A percentile compares a stretch with the other conserved stretches of the same genome.
phyloP scores from a whole-genome alignment of 306 rosid genomes.

The Sophora flavescens region DNA sequence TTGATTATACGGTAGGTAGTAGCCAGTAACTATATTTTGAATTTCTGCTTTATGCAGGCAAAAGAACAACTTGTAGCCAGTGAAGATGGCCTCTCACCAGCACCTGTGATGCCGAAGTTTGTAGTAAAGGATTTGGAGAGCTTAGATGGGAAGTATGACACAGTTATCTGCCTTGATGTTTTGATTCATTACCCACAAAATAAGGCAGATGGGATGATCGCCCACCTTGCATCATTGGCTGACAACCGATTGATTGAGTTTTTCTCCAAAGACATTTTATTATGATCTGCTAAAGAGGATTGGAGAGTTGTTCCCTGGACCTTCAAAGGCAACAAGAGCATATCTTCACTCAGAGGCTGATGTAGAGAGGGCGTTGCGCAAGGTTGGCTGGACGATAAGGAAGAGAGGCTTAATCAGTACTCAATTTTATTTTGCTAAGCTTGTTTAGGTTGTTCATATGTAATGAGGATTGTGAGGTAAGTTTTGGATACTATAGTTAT shows the following conservation, averaged over 20 bases:
- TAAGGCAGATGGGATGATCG: slow-evolving; percentile 93
- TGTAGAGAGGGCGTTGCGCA: slow-evolving; percentile 76
- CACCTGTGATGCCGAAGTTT: slow-evolving; percentile 68
- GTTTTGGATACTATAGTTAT: slow-evolving; percentile 48
- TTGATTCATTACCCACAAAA: slow-evolving; percentile 90
- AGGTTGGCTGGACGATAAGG: slow-evolving; percentile 88
- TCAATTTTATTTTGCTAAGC: slow-evolving; percentile 90
- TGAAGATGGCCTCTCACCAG: slow-evolving; percentile 38
- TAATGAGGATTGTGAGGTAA: slow-evolving; percentile 52
- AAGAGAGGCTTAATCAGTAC: slow-evolving; percentile 83
- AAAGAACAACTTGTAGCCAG: slow-evolving; percentile 62
- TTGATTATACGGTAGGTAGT: neutral
- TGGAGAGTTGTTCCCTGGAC: slow-evolving; percentile 97
- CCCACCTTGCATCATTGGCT: slow-evolving; percentile 90
- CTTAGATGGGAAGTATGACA: slow-evolving; percentile 80
- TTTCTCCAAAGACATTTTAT: slow-evolving; percentile 91
- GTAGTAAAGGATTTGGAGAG: slow-evolving; percentile 90
- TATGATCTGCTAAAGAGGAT: slow-evolving; percentile 83
- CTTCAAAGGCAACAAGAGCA: slow-evolving; percentile 96
- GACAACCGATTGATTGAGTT: slow-evolving; percentile 82
- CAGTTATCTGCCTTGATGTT: slow-evolving; percentile 87
- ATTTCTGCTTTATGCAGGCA: slow-evolving; percentile 57
- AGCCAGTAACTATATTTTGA: neutral
- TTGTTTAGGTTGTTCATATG: slow-evolving; percentile 91
- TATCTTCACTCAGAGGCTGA: slow-evolving; percentile 94